A percentile compares a stretch with the other conserved stretches of the same genome.
phyloP scores from a whole-genome alignment of 768 basidiomycete genomes.

The Pleurotus tuoliensis region DNA sequence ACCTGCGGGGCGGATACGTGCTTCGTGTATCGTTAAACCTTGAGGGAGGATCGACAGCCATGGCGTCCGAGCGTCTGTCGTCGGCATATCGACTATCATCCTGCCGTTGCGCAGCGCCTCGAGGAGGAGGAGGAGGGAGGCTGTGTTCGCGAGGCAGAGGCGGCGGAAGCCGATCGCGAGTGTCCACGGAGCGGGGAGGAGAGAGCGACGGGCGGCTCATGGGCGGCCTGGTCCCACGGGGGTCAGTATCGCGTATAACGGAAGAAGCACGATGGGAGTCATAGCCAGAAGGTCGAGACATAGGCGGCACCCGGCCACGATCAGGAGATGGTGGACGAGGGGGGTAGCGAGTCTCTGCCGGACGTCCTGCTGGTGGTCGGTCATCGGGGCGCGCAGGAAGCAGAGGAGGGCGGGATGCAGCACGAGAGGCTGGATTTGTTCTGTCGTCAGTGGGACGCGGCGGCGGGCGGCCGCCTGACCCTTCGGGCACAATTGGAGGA shows the following conservation, averaged over 20 bases:
- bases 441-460: slow-evolving; percentile 12
- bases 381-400: slow-evolving; percentile 16
- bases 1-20: slow-evolving; percentile 12
- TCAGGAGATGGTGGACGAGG: slow-evolving; percentile 5
- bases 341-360: slow-evolving; percentile 6
- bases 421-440: background rate
- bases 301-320: background rate
- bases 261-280: slow-evolving; percentile 7
- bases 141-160: slow-evolving; percentile 24
- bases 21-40: slow-evolving; percentile 32
- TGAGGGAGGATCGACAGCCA: slow-evolving; percentile 29
- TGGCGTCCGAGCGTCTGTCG: slow-evolving; percentile 30
- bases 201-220: background rate
- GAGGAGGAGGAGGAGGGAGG: slow-evolving; percentile 20
- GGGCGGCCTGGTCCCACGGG: slow-evolving; percentile 8
- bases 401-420: slow-evolving; percentile 11
- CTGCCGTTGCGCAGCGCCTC: slow-evolving; percentile 30
- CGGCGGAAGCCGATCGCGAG: slow-evolving; percentile 19
- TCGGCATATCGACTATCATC: slow-evolving; percentile 33
- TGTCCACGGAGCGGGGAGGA: slow-evolving; percentile 19
- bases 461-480: slow-evolving; percentile 12
- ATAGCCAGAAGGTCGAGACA: slow-evolving; percentile 8
- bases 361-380: slow-evolving; percentile 12
- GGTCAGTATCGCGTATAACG: slow-evolving; percentile 8
- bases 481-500: slow-evolving; percentile 12